These are phyloP conservation scores for Cyanophora paradoxa DNA, from an alignment of 78 protist genomes.

Conservation along the genomic window DNA sequence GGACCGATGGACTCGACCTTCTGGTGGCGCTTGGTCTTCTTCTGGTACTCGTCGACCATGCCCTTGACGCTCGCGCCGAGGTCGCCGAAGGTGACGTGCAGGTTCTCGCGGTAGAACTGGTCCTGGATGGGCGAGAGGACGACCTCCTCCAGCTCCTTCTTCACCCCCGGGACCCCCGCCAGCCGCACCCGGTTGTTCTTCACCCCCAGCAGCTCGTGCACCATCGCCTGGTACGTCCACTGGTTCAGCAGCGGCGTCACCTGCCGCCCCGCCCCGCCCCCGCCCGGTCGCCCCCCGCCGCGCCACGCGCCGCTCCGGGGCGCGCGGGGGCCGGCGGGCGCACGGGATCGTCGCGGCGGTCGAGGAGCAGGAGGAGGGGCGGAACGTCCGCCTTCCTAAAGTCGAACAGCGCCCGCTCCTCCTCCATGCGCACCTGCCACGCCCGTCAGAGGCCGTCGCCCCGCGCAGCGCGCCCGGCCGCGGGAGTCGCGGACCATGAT, in stretches of 20 bases:
- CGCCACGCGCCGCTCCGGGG: slow-evolving; percentile 88
- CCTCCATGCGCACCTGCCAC: slow-evolving; percentile 40
- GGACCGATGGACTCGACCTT: slow-evolving; percentile 64
- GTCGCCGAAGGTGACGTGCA: slow-evolving; percentile 87
- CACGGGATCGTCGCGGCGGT: slow-evolving; percentile 64
- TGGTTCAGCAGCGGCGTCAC: slow-evolving; percentile 90
- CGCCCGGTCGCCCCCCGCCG: no score
- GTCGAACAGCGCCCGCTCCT: slow-evolving; percentile 59
- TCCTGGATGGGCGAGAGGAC: slow-evolving; percentile 66
- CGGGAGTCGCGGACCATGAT: no score
- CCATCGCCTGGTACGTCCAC: slow-evolving; percentile 94
- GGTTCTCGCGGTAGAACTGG: slow-evolving; percentile 57
- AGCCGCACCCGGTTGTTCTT: slow-evolving; percentile 66
- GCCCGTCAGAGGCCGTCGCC: no score
- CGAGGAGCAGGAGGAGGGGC: slow-evolving; percentile 79
- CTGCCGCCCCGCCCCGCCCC: no score
- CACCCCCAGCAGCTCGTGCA: slow-evolving; percentile 85
- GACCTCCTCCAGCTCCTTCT: slow-evolving; percentile 30
- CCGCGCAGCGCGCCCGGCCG: no score
- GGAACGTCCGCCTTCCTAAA: slow-evolving; percentile 49
- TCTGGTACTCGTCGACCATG: slow-evolving; percentile 68
- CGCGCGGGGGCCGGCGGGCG: slow-evolving; percentile 55
- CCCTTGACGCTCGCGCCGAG: slow-evolving; percentile 70
- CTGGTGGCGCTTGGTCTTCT: slow-evolving; percentile 35
- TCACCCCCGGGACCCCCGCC: not conserved